Evolutionary conservation across 73 alveolate species (phyloP).

Genomic region (Stentor coeruleus): DNA sequence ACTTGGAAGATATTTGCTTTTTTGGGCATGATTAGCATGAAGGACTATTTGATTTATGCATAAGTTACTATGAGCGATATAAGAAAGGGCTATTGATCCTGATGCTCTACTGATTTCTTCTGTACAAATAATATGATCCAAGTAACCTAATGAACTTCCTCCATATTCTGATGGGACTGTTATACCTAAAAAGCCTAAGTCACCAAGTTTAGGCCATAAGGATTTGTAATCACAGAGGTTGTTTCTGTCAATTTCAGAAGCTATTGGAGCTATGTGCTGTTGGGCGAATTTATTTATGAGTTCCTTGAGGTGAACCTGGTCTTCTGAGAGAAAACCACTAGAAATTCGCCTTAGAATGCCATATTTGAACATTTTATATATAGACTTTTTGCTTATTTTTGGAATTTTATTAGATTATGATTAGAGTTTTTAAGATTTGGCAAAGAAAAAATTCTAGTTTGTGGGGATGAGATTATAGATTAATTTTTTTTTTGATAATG

Average conservation of each 20-base stretch:
- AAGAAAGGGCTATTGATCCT: conserved; percentile 83
- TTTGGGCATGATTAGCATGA: conserved; percentile 73
- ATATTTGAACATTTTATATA: too few species aligned
- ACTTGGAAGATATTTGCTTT: conserved; percentile 71
- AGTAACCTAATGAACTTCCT: conserved; percentile 80
- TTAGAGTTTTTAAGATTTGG: too few species aligned
- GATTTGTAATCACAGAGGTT: conserved; percentile 32
- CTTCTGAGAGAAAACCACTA: neutral
- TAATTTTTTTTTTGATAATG: too few species aligned
- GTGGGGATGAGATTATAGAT: too few species aligned
- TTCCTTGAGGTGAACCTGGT: neutral
- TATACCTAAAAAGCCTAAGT: conserved; percentile 78
- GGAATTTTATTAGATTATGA: too few species aligned
- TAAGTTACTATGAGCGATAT: conserved; percentile 84
- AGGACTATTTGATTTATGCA: conserved; percentile 63
- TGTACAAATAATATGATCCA: conserved; percentile 71
- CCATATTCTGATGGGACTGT: conserved; percentile 70
- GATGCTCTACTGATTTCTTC: conserved; percentile 85
- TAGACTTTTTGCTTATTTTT: too few species aligned
- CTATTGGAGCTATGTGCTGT: conserved; percentile 70
- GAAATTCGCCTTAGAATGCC: neutral
- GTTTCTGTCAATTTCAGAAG: conserved; percentile 70
- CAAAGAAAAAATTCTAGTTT: too few species aligned
- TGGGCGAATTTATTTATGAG: neutral
- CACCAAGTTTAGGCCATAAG: conserved; percentile 85